Percentiles rank a stretch among this genome's conserved stretches.
Evolutionary conservation across 108 stramenopile species (phyloP).

Genomic region (Epipyxis sp.): DNA sequence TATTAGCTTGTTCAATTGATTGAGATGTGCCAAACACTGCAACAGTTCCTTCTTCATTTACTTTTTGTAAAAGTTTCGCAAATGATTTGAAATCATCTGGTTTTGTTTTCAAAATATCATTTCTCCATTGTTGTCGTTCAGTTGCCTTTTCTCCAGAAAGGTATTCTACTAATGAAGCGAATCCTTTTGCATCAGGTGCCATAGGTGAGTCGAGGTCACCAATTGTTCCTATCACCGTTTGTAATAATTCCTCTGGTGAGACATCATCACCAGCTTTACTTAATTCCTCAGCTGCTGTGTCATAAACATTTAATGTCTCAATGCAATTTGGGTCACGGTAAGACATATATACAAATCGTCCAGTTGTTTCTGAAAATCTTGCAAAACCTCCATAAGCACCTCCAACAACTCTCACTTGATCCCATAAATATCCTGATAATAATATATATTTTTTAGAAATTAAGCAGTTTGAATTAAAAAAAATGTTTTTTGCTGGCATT

Average conservation of each 20-base stretch:
- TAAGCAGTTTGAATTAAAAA: too few relatives aligned
- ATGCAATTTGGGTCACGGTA: slow-evolving; percentile 91
- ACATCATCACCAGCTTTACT: slow-evolving; percentile 63
- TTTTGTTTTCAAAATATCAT: slow-evolving; percentile 79
- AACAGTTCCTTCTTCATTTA: slow-evolving; percentile 54
- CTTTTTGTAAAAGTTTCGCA: slow-evolving; percentile 68
- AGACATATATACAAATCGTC: slow-evolving; percentile 75
- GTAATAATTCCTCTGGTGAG: slow-evolving; percentile 36
- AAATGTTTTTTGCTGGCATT: too few relatives aligned
- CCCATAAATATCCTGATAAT: slow-evolving; percentile 92
- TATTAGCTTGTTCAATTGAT: slow-evolving; percentile 11
- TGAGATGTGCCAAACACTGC: slow-evolving; percentile 18
- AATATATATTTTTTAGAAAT: too few relatives aligned
- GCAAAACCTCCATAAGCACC: slow-evolving; percentile 95
- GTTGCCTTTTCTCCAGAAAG: slow-evolving; percentile 73
- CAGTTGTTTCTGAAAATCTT: slow-evolving; percentile 71
- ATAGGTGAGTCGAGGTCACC: slow-evolving; percentile 91
- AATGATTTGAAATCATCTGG: slow-evolving; percentile 79
- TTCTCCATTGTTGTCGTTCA: slow-evolving; percentile 73
- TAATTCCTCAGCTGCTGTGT: slow-evolving; percentile 74
- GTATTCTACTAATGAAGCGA: slow-evolving; percentile 68
- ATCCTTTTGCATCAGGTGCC: slow-evolving; percentile 78
- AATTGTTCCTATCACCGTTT: slow-evolving; percentile 66
- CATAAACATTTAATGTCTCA: slow-evolving; percentile 86
- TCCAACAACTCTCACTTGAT: slow-evolving; percentile 87